Base-by-base conservation (phyloP, 768 basidiomycete genomes). In the Pleurotus tuber-regium region DNA sequence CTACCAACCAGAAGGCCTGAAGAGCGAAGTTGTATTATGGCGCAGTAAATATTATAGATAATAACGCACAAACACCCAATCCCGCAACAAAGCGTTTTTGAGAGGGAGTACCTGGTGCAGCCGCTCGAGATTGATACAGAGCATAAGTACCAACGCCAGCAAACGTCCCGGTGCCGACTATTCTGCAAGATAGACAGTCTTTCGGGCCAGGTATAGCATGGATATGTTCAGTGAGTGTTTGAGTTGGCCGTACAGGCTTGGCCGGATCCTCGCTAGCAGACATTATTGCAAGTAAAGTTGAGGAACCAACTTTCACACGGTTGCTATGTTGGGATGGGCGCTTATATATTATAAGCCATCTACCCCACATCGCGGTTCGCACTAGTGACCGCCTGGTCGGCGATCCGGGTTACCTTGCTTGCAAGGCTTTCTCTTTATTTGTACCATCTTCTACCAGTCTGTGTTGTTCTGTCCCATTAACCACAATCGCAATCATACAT, bases 171-270 rank as follows among this genome's bases (percentile, higher is more conserved):
- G 86, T 78, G 16, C 87, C 87, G 33, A 87, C 77, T 49, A 89
- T 69, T 35, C 80, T 79, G 63, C 89, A 90, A 1, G 84, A 75
- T n/a, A 87, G 59, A 54, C 87, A 90, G 35, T 89, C 84, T 41
- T 73, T 65, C 62, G 48, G 35, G 8, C 46, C 46, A 21, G 46
- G 46, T 31, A 48, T 48, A 11, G 46, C 31, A 48, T 48, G 46
- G 9, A 48, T 48, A 24, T 48, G 46, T 19, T 48, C 31, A 11
- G 46, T 36, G 31, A 48, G 46, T 4, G 46, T 31, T 30, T 48
- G 46, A 3, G 28, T 31, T 4, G 46, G 46, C 18, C 46, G 46
- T 4, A 48, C 46, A 25, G 46, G 31, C 46, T 48, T 48, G 23
- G 30, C 18, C n/a, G 31, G 12, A 35, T 48, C 46, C 7, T 48